Base-by-base conservation (phyloP, 2,329 filamentous ascomycete genomes). In the Fusarium sterilihyphosum region DNA sequence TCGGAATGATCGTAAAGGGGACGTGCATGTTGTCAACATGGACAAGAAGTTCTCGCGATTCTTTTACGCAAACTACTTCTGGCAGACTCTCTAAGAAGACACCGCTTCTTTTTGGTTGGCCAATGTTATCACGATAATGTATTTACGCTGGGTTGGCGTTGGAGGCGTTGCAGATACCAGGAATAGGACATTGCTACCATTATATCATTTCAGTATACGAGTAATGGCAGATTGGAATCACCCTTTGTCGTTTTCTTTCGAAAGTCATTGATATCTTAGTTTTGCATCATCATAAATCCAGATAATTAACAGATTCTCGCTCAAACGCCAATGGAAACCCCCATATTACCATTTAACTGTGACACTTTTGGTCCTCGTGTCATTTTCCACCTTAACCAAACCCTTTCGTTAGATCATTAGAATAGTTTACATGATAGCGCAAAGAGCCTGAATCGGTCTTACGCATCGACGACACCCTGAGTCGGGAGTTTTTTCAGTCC, bases 51-150 rank as follows among this genome's bases (percentile, higher is more conserved):
- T 98, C 82, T 96, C 94, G 67, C 89, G 92, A 71, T 96, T 93
- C 82, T 98, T 97, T 80, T 98, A 98, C 80, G 94, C 95, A 29
- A 97, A 98, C 79, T 97, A 97, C 82, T 97, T 98, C 80, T 99
- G 96, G 96, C 89, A 94, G 79, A 96, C 92, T 37, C 87, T 98
- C 82, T 97, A 68, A 77, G 49, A n/a, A 35, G 31, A 18, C 7
- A n/a, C 31, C 24, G 2, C 18, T 24, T 35, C 26, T 18, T 24
- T 11, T 41, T n/a, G n/a, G 18, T 29, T 31, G 38, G 35, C 26
- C 18, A 47, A 63, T 47, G 40, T 65, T 64, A 54, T 56, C 33
- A 65, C 24, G 65, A 76, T 50, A 58, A 75, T 49, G 65, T 24
- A 67, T 57, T 70, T 53, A 46, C 22, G 26, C 59, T 31, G 41